Conservation (phyloP, 2,329 filamentous ascomycete species). For the Zymoseptoria crescenta region DNA sequence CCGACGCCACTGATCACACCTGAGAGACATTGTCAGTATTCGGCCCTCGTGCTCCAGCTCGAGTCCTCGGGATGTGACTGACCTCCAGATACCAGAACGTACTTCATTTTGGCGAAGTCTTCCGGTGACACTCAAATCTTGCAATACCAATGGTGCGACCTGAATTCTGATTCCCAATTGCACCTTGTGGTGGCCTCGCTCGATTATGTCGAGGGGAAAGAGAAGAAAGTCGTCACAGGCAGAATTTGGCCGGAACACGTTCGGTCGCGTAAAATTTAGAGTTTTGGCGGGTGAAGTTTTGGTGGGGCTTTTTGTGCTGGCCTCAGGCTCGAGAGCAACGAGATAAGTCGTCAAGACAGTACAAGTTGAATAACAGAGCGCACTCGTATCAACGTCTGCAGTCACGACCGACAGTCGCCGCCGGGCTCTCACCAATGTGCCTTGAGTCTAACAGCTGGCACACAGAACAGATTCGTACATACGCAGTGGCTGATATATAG, state of each 20-base stretch:
- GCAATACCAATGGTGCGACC: background rate
- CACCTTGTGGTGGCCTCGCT: constrained; percentile 34
- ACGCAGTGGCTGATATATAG: background rate
- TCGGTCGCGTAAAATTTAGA: background rate
- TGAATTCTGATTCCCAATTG: constrained; percentile 9
- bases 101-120: constrained; percentile 57
- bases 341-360: background rate
- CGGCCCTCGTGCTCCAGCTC: background rate
- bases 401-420: background rate
- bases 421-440: background rate
- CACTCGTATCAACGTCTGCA: background rate
- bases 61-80: constrained; percentile 26
- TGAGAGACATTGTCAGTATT: constrained; percentile 8
- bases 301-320: background rate
- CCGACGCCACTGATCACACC: constrained; percentile 53
- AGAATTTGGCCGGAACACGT: background rate
- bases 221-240: constrained; percentile 26
- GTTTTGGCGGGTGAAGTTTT: background rate
- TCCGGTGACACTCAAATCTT: background rate
- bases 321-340: background rate
- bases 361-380: no score
- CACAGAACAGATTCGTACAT: background rate
- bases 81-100: constrained; percentile 75
- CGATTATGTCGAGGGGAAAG: constrained; percentile 36
- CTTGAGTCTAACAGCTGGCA: background rate